Evolutionary conservation across 2,329 filamentous ascomycete genomes (phyloP).

Genomic region (Botrytis galanthina): DNA sequence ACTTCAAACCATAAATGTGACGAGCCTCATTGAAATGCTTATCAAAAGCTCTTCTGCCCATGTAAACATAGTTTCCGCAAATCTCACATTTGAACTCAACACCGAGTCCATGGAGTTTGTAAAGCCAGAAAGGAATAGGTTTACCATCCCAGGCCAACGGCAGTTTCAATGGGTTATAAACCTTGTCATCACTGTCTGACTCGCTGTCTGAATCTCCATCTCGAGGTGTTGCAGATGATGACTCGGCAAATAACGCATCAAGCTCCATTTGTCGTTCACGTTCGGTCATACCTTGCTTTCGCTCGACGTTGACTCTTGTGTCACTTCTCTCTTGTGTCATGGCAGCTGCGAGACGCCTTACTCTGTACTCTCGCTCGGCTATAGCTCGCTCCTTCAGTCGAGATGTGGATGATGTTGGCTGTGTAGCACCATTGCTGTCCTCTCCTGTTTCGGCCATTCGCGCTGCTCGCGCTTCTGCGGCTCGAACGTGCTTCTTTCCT

Average conservation of each 20-base stretch:
- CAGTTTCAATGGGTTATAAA: slow-evolving; percentile 96
- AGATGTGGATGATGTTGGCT: slow-evolving; percentile 36
- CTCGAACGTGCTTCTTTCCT: slow-evolving; percentile 90
- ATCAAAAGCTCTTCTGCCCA: slow-evolving; percentile 92
- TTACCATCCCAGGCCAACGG: slow-evolving; percentile 98
- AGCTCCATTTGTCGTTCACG: slow-evolving; percentile 91
- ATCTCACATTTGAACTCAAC: slow-evolving; percentile 96
- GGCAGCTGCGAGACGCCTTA: slow-evolving; percentile 73
- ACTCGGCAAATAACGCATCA: slow-evolving; percentile 74
- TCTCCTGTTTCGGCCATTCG: slow-evolving; percentile 43
- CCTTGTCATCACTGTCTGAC: slow-evolving; percentile 75
- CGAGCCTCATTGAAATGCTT: slow-evolving; percentile 97
- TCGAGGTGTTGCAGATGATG: slow-evolving; percentile 41
- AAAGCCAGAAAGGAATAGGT: slow-evolving; percentile 98
- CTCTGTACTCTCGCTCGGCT: slow-evolving; percentile 81
- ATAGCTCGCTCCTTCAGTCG: slow-evolving; percentile 85
- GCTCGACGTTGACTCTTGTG: slow-evolving; percentile 91
- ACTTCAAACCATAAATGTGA: slow-evolving; percentile 91
- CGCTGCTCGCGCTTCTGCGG: slow-evolving; percentile 63
- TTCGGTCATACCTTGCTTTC: slow-evolving; percentile 96
- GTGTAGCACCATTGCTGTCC: slow-evolving; percentile 31
- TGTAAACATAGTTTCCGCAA: slow-evolving; percentile 98
- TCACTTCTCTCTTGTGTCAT: slow-evolving; percentile 88
- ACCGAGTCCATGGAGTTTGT: slow-evolving; percentile 91
- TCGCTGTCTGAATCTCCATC: slow-evolving; percentile 59